phyloP scores from a whole-genome alignment of 305 asterid genomes.

The Fraxinus velutina region DNA sequence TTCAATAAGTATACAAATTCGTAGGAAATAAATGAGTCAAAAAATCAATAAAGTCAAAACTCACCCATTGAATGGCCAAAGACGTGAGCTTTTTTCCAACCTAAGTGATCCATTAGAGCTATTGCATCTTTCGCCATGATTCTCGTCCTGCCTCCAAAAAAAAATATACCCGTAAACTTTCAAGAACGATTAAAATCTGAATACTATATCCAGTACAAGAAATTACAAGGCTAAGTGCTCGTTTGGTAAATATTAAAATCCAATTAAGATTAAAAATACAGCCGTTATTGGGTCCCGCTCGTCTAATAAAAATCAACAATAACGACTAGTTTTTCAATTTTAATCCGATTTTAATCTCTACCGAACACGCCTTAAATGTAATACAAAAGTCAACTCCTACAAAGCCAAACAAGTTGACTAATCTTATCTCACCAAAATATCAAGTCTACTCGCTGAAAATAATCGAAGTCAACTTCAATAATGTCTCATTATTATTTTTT shows the following conservation, averaged over 20 bases:
- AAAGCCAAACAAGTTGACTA: background rate
- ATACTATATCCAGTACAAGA: background rate
- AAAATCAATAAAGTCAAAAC: constrained; percentile 11
- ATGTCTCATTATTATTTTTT: background rate
- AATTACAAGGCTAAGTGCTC: background rate
- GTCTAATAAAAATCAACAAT: too few species aligned
- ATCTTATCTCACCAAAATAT: background rate
- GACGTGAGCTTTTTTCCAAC: constrained; percentile 84
- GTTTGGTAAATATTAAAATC: too few species aligned
- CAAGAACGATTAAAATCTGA: background rate
- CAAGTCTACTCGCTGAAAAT: background rate
- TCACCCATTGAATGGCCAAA: constrained; percentile 99
- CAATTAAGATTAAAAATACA: too few species aligned
- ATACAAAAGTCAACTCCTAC: background rate
- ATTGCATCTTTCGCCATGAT: constrained; percentile 95
- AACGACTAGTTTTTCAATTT: too few species aligned
- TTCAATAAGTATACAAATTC: background rate
- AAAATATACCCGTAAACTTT: background rate
- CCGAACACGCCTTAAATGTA: background rate
- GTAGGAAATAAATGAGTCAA: background rate
- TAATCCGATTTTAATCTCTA: too few species aligned
- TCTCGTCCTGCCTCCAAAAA: constrained; percentile 50
- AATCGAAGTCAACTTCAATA: background rate
- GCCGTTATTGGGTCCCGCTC: too few species aligned
- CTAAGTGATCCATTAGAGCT: constrained; percentile 91